Base-by-base conservation (phyloP, 768 basidiomycete species). In the Trametes elegans region DNA sequence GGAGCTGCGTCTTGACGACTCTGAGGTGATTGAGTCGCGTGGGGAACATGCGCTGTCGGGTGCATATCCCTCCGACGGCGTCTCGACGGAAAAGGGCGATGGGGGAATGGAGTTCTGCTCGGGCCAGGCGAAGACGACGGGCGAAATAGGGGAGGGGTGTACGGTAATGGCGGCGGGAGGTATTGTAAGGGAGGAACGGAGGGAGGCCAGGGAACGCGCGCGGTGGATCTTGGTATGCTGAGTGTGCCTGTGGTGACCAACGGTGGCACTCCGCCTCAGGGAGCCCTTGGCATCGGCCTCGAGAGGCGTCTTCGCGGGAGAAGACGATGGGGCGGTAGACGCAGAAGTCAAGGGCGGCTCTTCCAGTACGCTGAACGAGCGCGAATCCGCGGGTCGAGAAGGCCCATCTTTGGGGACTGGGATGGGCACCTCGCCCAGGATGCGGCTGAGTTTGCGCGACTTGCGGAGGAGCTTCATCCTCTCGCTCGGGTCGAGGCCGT, bases 401-500 rank as follows among this genome's bases (percentile, higher is more conserved):
- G 48, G 35, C 38, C 45, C 42, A 24, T 61, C 61, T 3, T 44
- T 41, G 28, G 53, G 28, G 13, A 40, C 39, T 19, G 55, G 54
- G 18, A 61, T 51, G 14, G 74, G 64, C 3, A 70, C 49, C 26
- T 76, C 71, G 32, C 73, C 74, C 36, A 82, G 72, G 42, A 76
- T 71, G 45, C 68, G 72, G 57, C 73, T 74, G 42, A 81, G 65
- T 58, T 76, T 79, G 32, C 74, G 68, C 23, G 73, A 70, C 56
- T 78, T 76, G 62, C 70, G 71, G 49, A 77, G 55, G 46, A 75
- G 62, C 57, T 68, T 71, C 48, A 66, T 71, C 58, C 75, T 76
- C 48, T 74, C 68, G 49, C 60, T 59, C 13, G 65, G 64, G 49
- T 67, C 68, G 23, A 74, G 68, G 13, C 69, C 66, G 59, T 74